Conservation (phyloP, 495 filamentous ascomycete genomes). For the Lindgomyces ingoldianus region DNA sequence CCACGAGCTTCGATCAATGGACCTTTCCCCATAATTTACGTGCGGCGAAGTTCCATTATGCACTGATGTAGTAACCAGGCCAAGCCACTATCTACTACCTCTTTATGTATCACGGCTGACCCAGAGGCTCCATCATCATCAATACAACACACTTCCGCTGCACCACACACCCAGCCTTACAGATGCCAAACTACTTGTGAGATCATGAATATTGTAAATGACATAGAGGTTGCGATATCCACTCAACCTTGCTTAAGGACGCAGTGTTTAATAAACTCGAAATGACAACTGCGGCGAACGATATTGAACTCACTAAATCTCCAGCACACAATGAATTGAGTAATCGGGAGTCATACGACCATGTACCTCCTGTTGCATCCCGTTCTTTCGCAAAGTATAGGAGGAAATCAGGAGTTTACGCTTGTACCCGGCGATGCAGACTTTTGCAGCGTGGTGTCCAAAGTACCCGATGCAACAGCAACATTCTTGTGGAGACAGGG, state of each 20-base stretch:
- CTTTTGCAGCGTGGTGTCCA: constrained; percentile 44
- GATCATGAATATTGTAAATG: not conserved
- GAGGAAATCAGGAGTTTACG: constrained; percentile 53
- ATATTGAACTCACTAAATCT: not conserved
- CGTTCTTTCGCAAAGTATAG: constrained; percentile 53
- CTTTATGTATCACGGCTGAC: too few relatives aligned
- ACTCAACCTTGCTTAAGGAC: too few relatives aligned
- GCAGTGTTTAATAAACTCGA: too few relatives aligned
- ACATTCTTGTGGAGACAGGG: constrained; percentile 47
- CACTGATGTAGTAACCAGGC: too few relatives aligned
- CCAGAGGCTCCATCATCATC: too few relatives aligned
- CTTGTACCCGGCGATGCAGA: constrained; percentile 47
- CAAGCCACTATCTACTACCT: too few relatives aligned
- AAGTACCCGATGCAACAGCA: constrained; percentile 52
- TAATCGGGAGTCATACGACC: not conserved
- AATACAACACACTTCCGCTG: too few relatives aligned
- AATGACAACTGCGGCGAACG: not conserved
- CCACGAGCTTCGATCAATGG: too few relatives aligned
- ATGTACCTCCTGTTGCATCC: constrained; percentile 4
- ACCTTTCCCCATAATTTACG: too few relatives aligned
- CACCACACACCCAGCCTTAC: too few relatives aligned
- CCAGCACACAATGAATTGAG: not conserved
- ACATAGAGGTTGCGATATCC: not conserved
- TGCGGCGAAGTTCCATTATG: too few relatives aligned
- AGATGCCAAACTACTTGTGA: not conserved